A percentile compares a stretch with the other conserved stretches of the same genome.
phyloP scores from a whole-genome alignment of 176 grass and related monocot species.

The Lolium multiflorum region DNA sequence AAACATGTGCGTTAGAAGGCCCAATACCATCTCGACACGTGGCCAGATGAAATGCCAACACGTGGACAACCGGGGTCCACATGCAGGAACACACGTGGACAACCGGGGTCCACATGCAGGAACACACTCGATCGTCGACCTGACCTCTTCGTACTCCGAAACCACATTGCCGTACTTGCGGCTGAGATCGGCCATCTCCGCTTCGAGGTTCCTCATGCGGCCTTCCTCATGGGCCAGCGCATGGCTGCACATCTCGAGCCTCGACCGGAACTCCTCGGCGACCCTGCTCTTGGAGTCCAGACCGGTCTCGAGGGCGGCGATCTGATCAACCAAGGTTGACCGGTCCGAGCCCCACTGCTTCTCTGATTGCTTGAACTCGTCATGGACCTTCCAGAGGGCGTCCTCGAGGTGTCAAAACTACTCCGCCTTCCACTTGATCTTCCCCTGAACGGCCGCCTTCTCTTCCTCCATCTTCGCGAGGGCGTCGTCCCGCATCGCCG shows the following conservation, averaged over 20 bases:
- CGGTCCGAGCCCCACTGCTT: constrained; percentile 63
- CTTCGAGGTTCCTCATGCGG: constrained; percentile 67
- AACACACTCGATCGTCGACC: constrained; percentile 48
- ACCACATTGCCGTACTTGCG: constrained; percentile 59
- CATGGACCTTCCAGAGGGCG: constrained; percentile 64
- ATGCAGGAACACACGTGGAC: no score
- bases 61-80: no score
- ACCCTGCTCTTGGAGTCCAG: constrained; percentile 72
- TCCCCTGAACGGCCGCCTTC: constrained; percentile 54
- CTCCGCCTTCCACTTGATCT: constrained; percentile 88
- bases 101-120: no score
- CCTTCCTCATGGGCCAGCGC: constrained; percentile 80
- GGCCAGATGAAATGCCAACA: no score
- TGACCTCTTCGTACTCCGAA: constrained; percentile 72
- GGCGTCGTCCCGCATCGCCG: constrained; percentile 65
- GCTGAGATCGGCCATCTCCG: constrained; percentile 65
- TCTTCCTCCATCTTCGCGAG: constrained; percentile 71
- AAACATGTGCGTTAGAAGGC: no score
- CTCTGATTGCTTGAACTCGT: constrained; percentile 59
- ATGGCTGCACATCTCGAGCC: constrained; percentile 78
- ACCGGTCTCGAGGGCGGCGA: constrained; percentile 48
- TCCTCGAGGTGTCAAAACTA: constrained; percentile 90
- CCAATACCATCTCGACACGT: no score
- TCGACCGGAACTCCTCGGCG: constrained; percentile 54
- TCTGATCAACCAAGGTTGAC: constrained; percentile 63